phyloP scores from a whole-genome alignment of 139 green algal species.

The Chlorella sp. region DNA sequence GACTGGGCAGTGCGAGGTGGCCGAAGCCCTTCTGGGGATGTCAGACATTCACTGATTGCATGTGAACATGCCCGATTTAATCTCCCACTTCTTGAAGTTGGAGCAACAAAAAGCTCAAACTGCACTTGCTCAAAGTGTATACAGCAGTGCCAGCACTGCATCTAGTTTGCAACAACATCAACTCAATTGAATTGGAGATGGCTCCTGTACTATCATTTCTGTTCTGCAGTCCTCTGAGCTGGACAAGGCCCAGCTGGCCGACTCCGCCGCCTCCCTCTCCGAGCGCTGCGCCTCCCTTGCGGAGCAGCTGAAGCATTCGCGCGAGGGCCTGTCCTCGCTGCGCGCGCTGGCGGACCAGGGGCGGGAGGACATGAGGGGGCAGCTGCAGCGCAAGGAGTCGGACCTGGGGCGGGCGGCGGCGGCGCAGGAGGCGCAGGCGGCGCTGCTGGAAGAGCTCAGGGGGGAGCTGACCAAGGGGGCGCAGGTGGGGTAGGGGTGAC shows the following conservation, averaged over 20 bases:
- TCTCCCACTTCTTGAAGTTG: too few species aligned
- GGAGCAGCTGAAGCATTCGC: conserved; percentile 16
- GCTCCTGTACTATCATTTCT: too few species aligned
- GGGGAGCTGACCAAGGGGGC: not conserved
- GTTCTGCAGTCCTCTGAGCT: conserved; percentile 4
- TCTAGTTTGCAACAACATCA: too few species aligned
- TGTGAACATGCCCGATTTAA: too few species aligned
- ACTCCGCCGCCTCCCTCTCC: not conserved
- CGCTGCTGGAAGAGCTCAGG: conserved; percentile 24
- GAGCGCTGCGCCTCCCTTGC: conserved; percentile 18
- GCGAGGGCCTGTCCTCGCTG: conserved; percentile 25
- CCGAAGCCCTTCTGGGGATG: too few species aligned
- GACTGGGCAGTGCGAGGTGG: too few species aligned
- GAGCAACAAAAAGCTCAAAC: too few species aligned
- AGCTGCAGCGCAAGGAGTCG: conserved; percentile 39
- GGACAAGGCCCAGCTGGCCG: conserved; percentile 19
- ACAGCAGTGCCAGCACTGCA: too few species aligned
- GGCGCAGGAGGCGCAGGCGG: not conserved
- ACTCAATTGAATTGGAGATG: too few species aligned
- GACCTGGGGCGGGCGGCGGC: conserved; percentile 7
- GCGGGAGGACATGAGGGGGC: not conserved
- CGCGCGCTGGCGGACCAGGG: conserved; percentile 27
- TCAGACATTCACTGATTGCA: too few species aligned
- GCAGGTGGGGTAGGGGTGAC: not conserved
- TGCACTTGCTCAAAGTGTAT: too few species aligned